A percentile compares a stretch with the other conserved stretches of the same genome.
These are phyloP conservation scores for Trichoderma koningii DNA, from an alignment of 2,329 filamentous ascomycete genomes.

Conservation along the genomic window DNA sequence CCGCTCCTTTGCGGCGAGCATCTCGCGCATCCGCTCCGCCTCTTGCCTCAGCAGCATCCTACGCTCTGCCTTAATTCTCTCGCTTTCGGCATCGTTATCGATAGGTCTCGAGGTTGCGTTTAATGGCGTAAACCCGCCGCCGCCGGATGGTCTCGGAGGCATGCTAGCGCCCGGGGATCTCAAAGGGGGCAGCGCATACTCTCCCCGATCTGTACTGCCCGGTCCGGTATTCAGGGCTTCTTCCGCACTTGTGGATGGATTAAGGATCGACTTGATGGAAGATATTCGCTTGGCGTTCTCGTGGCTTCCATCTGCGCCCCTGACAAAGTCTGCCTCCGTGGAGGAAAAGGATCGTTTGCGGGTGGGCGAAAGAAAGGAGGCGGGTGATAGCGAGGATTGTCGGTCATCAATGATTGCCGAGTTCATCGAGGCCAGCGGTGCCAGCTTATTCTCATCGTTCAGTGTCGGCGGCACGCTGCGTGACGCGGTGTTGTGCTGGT, in stretches of 20 bases:
- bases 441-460: slow-evolving; percentile 60
- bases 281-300: slow-evolving; percentile 64
- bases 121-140: slow-evolving; percentile 43
- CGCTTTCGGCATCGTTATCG: slow-evolving; percentile 45
- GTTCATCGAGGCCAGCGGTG: slow-evolving; percentile 55
- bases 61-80: slow-evolving; percentile 60
- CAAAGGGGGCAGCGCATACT: slow-evolving; percentile 47
- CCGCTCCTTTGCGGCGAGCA: slow-evolving; percentile 71
- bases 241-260: slow-evolving; percentile 49
- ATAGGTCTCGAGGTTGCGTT: slow-evolving; percentile 35
- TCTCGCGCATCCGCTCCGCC: slow-evolving; percentile 73
- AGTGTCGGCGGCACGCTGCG: slow-evolving; percentile 46
- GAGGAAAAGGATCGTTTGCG: slow-evolving; percentile 70
- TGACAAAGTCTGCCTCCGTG: slow-evolving; percentile 53
- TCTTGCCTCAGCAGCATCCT: slow-evolving; percentile 69
- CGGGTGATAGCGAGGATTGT: slow-evolving; percentile 61
- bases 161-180: slow-evolving; percentile 48
- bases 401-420: slow-evolving; percentile 49
- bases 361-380: slow-evolving; percentile 59
- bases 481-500: slow-evolving; percentile 47
- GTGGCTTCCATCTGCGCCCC: slow-evolving; percentile 43
- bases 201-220: slow-evolving; percentile 42
- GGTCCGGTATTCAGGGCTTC: slow-evolving; percentile 31
- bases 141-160: slow-evolving; percentile 42
- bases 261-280: slow-evolving; percentile 76